Evolutionary conservation across 805 yeast genomes (phyloP), one percentile per base, ranked within the genome.

Genomic region (Saccharomycopsis javanensis): DNA sequence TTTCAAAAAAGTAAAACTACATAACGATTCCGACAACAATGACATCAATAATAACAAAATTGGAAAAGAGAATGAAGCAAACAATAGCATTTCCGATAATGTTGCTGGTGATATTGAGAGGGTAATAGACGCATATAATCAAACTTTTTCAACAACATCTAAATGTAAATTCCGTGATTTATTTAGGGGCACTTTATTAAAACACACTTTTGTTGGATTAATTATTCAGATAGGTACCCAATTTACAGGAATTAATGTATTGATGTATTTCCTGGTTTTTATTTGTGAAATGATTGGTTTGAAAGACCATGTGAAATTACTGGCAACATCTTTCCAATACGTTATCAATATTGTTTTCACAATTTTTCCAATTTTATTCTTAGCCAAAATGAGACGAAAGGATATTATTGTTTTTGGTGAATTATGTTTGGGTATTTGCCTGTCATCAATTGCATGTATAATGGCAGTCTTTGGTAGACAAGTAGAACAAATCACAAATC

Each of bases 281-380:
- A 69, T 79, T 13, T 79, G 82, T 66, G 77, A 73, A 33, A 72
- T 74, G 70, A 69, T 79, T 61, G 82, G 80, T 0, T 57, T 78
- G 34, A 63, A 67, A 10, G 76, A 72, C 0, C 65, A 71, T 2
- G 54, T 60, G 4, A 71, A 69, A 56, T 57, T 70, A 5, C 51
- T 69, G 3, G 63, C 74, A 2, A 74, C 75, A 0, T 70, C 77
- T 0, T 61, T 72, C 27, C 77, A 74, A 33, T 75, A 77, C 55
- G 66, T 73, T 3, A 59, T 78, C 13, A 69, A 74, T 56, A 72
- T 72, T 0, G 6, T 72, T 0, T 74, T 79, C 63, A 72, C 79
- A 0, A 54, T 74, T 4, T 57, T 79, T 27, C 83, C 83, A 1
- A 66, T 78, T 0, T 33, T 72, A 6, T 65, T 72, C 46, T 63